Evolutionary conservation across 768 basidiomycete genomes (phyloP).

Genomic region (Calvatia gigantea): DNA sequence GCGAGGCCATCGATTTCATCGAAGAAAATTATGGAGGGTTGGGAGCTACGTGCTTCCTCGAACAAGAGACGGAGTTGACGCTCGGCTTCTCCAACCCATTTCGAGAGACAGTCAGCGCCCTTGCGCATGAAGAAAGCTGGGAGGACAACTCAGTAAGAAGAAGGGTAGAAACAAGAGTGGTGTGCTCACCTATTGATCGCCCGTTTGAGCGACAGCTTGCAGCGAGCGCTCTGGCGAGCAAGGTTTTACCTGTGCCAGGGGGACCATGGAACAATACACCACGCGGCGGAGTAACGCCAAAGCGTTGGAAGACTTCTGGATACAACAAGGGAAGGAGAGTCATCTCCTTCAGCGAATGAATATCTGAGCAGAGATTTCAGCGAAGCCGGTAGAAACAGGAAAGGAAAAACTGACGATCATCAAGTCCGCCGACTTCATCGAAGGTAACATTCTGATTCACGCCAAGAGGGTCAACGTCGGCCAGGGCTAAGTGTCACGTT

Average conservation of each 20-base stretch:
- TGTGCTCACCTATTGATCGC: slow-evolving; percentile 75
- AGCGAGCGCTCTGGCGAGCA: slow-evolving; percentile 90
- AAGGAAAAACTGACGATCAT: slow-evolving; percentile 65
- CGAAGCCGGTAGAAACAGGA: background rate
- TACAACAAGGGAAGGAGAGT: slow-evolving; percentile 92
- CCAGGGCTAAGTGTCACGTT: slow-evolving; percentile 53
- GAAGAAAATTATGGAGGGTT: slow-evolving; percentile 98
- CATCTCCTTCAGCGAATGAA: slow-evolving; percentile 98
- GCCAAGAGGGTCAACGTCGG: slow-evolving; percentile 94
- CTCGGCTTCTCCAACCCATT: slow-evolving; percentile 99
- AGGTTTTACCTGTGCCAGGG: slow-evolving; percentile 97
- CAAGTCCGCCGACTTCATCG: slow-evolving; percentile 93
- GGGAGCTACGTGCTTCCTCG: slow-evolving; percentile 89
- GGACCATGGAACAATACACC: slow-evolving; percentile 98
- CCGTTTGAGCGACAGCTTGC: slow-evolving; percentile 87
- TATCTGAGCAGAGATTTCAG: slow-evolving; percentile 51
- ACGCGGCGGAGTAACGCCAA: slow-evolving; percentile 91
- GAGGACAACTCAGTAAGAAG: background rate
- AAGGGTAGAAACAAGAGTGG: background rate
- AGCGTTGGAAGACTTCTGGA: slow-evolving; percentile 94
- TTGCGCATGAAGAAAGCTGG: slow-evolving; percentile 99
- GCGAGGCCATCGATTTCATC: slow-evolving; percentile 99
- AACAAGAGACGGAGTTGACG: slow-evolving; percentile 92
- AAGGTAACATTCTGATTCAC: slow-evolving; percentile 93
- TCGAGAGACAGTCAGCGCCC: slow-evolving; percentile 95